Base-by-base conservation (phyloP, 768 basidiomycete genomes). In the Calocybe gangraenosa region DNA sequence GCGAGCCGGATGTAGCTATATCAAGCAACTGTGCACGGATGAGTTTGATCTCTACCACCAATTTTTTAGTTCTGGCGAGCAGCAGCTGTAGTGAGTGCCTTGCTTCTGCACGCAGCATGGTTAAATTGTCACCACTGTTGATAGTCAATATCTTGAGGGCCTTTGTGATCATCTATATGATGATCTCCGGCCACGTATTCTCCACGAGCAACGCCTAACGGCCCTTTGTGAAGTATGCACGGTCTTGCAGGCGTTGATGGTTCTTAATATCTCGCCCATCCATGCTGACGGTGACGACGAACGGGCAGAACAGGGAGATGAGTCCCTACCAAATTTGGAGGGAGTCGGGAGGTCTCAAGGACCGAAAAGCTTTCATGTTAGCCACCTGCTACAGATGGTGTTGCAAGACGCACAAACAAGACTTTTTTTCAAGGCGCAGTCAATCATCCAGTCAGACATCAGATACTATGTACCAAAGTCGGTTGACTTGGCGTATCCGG, bases 331-430 rank as follows among this genome's bases (percentile, higher is more conserved):
- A 15, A 49, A 44, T 39, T 17, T 30, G 11, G 37, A 23, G 52
- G 75, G 76, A 2, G 68, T 84, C 3, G 72, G 74, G 15, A 70
- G 74, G 40, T 28, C 25, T 28, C 25, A 28, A 11, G 25, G n/a
- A n/a, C n/a, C n/a, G n/a, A n/a, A n/a, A n/a, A n/a, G 25, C 11
- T 67, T 97, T 37, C 88, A 94, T 51, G 89, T 91, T 54, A 82
- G 82, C 44, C 78, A 84, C 35, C 67, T 98, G 2, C 66, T 97
- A 37, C 79, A 86, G 58, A 91, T 93, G 82, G 84, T 97, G 0
- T 65, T 97, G 20, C 94, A 97, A 61, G 95, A 98, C 59, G 92
- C 94, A 1, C 95, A 98, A 70, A 97, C 96, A 10, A 68, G 93
- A 44, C 63, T 98, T 37, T 92, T 97, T 56, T 98, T 98, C 76